Conservation (phyloP, 768 basidiomycete species). For the Tricholoma sp. region DNA sequence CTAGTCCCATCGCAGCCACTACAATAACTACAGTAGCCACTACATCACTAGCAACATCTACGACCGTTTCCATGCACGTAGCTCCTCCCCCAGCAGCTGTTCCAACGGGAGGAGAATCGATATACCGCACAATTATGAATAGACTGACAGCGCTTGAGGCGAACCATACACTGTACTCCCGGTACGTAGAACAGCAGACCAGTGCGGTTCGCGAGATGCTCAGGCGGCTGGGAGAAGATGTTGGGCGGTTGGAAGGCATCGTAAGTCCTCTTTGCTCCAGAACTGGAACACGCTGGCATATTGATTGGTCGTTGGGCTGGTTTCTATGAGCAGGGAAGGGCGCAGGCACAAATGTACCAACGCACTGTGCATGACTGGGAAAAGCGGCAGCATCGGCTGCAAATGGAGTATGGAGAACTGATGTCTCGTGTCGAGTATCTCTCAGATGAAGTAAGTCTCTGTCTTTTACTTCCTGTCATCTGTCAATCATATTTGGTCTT, state of each 20-base stretch:
- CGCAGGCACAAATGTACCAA: conserved; percentile 63
- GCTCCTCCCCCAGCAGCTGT: conserved; percentile 15
- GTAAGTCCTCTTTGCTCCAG: conserved; percentile 35
- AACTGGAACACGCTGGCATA: background rate
- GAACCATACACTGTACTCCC: conserved; percentile 78
- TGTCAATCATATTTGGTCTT: background rate
- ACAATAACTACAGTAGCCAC: conserved; percentile 2
- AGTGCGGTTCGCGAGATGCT: conserved; percentile 70
- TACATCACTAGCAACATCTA: background rate
- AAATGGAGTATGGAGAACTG: conserved; percentile 67
- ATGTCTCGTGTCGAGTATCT: conserved; percentile 69
- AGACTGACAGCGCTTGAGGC: conserved; percentile 79
- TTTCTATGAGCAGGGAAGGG: conserved; percentile 45
- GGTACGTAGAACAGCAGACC: conserved; percentile 90
- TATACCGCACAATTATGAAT: conserved; percentile 96
- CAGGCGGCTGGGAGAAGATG: conserved; percentile 67
- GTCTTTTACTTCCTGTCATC: background rate
- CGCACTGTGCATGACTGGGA: conserved; percentile 67
- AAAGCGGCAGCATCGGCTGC: conserved; percentile 56
- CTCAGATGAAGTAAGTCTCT: conserved; percentile 65
- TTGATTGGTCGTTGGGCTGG: background rate
- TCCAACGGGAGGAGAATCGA: conserved; percentile 70
- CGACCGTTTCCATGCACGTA: conserved; percentile 5
- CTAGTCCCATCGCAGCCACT: background rate
- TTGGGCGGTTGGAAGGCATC: conserved; percentile 71